phyloP scores from a whole-genome alignment of 345 rosid genomes.

The Schrenkiella parvula region DNA sequence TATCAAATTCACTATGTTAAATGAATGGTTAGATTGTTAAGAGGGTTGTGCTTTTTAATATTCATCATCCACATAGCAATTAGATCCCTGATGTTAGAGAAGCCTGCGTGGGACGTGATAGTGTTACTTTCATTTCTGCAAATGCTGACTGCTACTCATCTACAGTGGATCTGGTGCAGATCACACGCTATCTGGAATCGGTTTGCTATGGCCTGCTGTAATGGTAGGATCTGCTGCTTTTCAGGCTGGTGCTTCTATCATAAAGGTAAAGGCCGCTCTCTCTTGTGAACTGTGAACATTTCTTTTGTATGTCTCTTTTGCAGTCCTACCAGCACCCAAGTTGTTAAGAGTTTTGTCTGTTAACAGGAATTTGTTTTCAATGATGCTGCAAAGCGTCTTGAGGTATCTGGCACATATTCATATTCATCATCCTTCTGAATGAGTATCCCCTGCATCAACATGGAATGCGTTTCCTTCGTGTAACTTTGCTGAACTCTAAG shows the following conservation, averaged over 20 bases:
- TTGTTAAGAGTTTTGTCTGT: conserved; percentile 20
- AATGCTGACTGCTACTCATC: conserved; percentile 20
- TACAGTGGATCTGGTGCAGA: conserved; percentile 71
- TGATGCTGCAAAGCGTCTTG: conserved; percentile 63
- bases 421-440: conserved; percentile 9
- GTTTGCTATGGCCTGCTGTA: conserved; percentile 64
- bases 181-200: conserved; percentile 50
- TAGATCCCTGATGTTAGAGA: not conserved
- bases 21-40: not conserved
- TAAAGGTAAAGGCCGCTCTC: conserved; percentile 48
- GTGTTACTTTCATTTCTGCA: not conserved
- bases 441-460: conserved; percentile 11
- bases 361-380: conserved; percentile 74
- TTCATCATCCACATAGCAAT: not conserved
- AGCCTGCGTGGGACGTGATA: not conserved
- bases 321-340: not conserved
- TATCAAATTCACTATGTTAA: not conserved
- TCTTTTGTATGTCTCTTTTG: not conserved
- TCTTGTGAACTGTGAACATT: conserved; percentile 5
- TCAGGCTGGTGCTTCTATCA: conserved; percentile 80
- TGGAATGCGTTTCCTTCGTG: not conserved
- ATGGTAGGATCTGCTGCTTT: conserved; percentile 83
- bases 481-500: conserved; percentile 12
- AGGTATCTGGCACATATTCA: conserved; percentile 37
- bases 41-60: not conserved